Evolutionary conservation across 495 filamentous ascomycete species (phyloP), one percentile per base, ranked within the genome.

Genomic region (Aspergillus wentii): DNA sequence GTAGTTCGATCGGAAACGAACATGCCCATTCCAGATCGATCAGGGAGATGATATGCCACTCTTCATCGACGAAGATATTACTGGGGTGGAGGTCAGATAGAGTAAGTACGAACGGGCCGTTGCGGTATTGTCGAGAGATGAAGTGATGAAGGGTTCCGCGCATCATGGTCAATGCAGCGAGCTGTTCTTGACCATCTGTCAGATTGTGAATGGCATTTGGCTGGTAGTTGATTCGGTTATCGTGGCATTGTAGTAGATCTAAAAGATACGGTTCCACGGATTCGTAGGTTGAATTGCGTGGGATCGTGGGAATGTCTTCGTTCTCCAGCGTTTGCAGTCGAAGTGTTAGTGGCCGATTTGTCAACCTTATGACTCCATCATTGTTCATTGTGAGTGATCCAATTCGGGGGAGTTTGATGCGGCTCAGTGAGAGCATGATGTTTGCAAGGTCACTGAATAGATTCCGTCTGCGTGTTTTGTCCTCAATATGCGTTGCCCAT

Each of bases 41-140:
- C 8, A 57, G 17, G 17, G 1, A 41, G 26, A 27, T 49, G 16
- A 56, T 46, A 40, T 52, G 23, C 51, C 51, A 52, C 1, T 56
- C 22, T 4, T 38, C 29, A 31, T 68, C 62, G 27, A 66, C 58
- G 22, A 66, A 54, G 14, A 66, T 56, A 26, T 65, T 69, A 28
- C 52, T 57, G 15, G 13, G 38, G 38, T 60, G 43, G 2, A 60
- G 44, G 34, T 60, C 53, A 2, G 52, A 56, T 10, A 59, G 46
- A 1, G 11, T 41, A 9, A 48, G 33, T 2, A 55, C 8, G 32
- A 55, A 62, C 14, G 53, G 59, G 3, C 53, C 51, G 15, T 46
- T 7, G 5, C 52, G 52, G 17, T 14, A 40, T 11, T 57, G 42
- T 9, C 34, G 40, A 10, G 20, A 11, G 11, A 54, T 30, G 17